Conservation (phyloP, 768 basidiomycete genomes). For the Scleroderma bovista region DNA sequence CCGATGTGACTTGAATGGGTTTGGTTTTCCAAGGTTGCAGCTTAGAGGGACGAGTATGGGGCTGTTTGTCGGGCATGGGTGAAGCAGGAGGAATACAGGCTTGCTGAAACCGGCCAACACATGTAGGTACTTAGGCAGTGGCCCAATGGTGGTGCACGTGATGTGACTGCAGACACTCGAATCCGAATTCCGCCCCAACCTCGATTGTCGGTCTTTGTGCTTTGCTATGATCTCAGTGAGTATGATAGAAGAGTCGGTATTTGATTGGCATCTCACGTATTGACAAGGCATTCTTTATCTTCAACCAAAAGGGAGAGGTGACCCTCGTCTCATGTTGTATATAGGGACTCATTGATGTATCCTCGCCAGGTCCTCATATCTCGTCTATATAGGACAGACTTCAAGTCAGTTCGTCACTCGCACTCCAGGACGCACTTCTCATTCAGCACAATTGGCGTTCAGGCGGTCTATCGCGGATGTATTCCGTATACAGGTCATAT, state of each 20-base stretch:
- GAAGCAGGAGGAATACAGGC: too few relatives aligned
- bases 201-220: not conserved
- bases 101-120: too few relatives aligned
- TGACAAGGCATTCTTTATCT: slow-evolving; percentile 94
- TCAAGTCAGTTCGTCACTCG: slow-evolving; percentile 63
- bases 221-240: slow-evolving; percentile 45
- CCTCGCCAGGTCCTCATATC: slow-evolving; percentile 82
- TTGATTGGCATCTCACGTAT: not conserved
- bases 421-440: not conserved
- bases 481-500: slow-evolving; percentile 98
- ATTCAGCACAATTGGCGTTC: slow-evolving; percentile 1
- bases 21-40: too few relatives aligned
- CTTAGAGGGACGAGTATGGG: too few relatives aligned
- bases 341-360: slow-evolving; percentile 4
- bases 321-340: slow-evolving; percentile 13
- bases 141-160: too few relatives aligned
- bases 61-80: too few relatives aligned
- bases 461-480: slow-evolving; percentile 97
- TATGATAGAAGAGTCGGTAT: not conserved
- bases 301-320: slow-evolving; percentile 99
- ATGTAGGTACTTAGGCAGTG: too few relatives aligned
- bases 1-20: too few relatives aligned
- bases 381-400: slow-evolving; percentile 90
- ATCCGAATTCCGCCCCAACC: too few relatives aligned
- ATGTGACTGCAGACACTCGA: too few relatives aligned